Percentiles rank a stretch among this genome's conserved stretches.
phyloP scores from a whole-genome alignment of 257 asterid genomes.

The Leonotis leonurus region DNA sequence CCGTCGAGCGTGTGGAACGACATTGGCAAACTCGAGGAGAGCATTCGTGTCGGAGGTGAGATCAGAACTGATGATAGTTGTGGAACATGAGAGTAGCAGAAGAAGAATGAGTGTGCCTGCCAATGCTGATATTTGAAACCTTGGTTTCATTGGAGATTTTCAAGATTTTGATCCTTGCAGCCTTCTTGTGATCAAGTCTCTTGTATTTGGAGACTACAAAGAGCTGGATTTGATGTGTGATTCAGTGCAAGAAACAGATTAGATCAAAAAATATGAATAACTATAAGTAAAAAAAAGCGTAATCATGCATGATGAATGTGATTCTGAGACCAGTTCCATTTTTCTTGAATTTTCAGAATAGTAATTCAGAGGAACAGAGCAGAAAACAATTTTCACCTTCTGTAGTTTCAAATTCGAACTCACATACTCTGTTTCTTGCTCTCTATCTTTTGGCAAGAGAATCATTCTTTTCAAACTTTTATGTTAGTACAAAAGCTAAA shows the following conservation, averaged over 20 bases:
- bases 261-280: no score
- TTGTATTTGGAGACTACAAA: no score
- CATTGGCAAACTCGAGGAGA: conserved; percentile 50
- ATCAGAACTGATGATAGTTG: conserved; percentile 25
- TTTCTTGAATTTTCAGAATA: no score
- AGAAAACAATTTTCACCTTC: no score
- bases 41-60: conserved; percentile 59
- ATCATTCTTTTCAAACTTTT: conserved; percentile 24
- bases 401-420: no score
- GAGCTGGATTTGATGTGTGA: no score
- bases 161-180: background rate
- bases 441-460: background rate
- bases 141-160: background rate
- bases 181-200: no score
- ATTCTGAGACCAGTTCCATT: no score
- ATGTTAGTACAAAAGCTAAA: conserved; percentile 11
- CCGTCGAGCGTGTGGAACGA: conserved; percentile 60
- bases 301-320: no score
- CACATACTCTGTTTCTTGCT: background rate
- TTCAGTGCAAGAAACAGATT: no score
- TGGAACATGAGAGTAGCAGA: conserved; percentile 24
- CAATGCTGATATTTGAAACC: conserved; percentile 19
- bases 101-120: conserved; percentile 20
- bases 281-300: no score
- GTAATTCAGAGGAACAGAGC: no score